A percentile compares a stretch with the other conserved stretches of the same genome.
Evolutionary conservation across 1,284 basidiomycete species (phyloP).

Genomic region (Cryptococcus sp.): DNA sequence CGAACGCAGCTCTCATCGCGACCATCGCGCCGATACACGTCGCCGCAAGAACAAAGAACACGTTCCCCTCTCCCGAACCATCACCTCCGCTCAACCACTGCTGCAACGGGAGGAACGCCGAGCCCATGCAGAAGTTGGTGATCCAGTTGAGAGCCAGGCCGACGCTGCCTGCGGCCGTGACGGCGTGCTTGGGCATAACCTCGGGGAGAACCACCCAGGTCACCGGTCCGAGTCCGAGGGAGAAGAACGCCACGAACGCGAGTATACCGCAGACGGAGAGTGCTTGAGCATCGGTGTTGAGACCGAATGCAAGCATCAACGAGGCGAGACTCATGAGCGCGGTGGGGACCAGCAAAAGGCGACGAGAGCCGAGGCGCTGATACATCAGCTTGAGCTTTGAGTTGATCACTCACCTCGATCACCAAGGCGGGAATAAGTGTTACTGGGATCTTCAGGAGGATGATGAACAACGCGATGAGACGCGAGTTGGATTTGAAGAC

Average conservation of each 20-base stretch:
- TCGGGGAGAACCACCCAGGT: slow-evolving; percentile 47
- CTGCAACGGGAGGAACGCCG: slow-evolving; percentile 42
- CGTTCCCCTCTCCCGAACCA: slow-evolving; percentile 34
- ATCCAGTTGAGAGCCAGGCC: slow-evolving; percentile 44
- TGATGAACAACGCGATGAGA: slow-evolving; percentile 45
- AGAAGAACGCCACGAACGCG: slow-evolving; percentile 39
- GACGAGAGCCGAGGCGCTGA: slow-evolving; percentile 33
- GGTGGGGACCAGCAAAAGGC: slow-evolving; percentile 36
- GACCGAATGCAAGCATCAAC: slow-evolving; percentile 32
- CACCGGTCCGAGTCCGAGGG: slow-evolving; percentile 45
- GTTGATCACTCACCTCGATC: slow-evolving; percentile 40
- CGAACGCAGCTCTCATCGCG: slow-evolving; percentile 14
- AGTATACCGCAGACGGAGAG: slow-evolving; percentile 32
- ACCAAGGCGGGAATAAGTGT: slow-evolving; percentile 55
- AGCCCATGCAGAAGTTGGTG: slow-evolving; percentile 40
- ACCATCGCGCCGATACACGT: slow-evolving; percentile 24
- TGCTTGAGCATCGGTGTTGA: slow-evolving; percentile 30
- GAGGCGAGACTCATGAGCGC: slow-evolving; percentile 28
- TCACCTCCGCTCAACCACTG: slow-evolving; percentile 28
- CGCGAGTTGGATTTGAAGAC: slow-evolving; percentile 45
- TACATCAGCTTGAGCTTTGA: neutral
- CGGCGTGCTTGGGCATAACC: slow-evolving; percentile 40
- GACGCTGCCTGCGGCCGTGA: slow-evolving; percentile 39
- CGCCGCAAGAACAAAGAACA: slow-evolving; percentile 42
- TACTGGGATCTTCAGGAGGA: slow-evolving; percentile 52